These are phyloP conservation scores for Starmerella bacillaris DNA, from an alignment of 805 yeast genomes.

Conservation along the genomic window DNA sequence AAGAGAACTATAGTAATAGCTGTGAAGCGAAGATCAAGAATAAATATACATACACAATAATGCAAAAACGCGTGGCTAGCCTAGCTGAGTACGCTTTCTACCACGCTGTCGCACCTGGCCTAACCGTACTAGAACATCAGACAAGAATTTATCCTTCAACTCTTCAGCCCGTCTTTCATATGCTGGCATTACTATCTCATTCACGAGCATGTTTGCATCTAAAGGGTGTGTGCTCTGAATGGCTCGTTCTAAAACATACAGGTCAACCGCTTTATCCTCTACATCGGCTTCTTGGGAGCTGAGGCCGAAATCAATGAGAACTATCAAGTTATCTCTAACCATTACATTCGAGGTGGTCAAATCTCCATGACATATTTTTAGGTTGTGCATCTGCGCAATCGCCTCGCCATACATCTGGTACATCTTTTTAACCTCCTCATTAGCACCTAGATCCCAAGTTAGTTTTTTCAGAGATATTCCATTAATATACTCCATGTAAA, in stretches of 20 bases:
- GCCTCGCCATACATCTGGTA: slow-evolving; percentile 24
- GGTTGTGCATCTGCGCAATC: slow-evolving; percentile 54
- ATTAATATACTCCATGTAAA: slow-evolving; percentile 78
- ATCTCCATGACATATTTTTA: slow-evolving; percentile 83
- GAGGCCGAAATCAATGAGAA: slow-evolving; percentile 78
- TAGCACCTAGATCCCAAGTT: slow-evolving; percentile 21
- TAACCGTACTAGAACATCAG: slow-evolving; percentile 45
- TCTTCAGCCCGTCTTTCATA: slow-evolving; percentile 36
- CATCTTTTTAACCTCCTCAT: slow-evolving; percentile 1
- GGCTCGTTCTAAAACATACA: slow-evolving; percentile 87
- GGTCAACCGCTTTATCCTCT: slow-evolving; percentile 94
- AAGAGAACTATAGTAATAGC: neutral
- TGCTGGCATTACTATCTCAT: slow-evolving; percentile 37
- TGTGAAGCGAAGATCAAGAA: neutral
- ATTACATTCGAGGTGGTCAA: slow-evolving; percentile 78
- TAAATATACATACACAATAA: neutral
- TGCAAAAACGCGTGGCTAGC: slow-evolving; percentile 25
- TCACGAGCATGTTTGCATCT: slow-evolving; percentile 42
- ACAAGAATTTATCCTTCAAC: slow-evolving; percentile 18
- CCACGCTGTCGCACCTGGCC: slow-evolving; percentile 83
- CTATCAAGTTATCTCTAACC: slow-evolving; percentile 22
- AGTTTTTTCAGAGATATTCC: slow-evolving; percentile 24
- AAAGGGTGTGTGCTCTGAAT: slow-evolving; percentile 76
- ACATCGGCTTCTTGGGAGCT: slow-evolving; percentile 41
- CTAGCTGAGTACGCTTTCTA: slow-evolving; percentile 86